Conservation (phyloP, 768 basidiomycete genomes). For the Mycena haematopus region DNA sequence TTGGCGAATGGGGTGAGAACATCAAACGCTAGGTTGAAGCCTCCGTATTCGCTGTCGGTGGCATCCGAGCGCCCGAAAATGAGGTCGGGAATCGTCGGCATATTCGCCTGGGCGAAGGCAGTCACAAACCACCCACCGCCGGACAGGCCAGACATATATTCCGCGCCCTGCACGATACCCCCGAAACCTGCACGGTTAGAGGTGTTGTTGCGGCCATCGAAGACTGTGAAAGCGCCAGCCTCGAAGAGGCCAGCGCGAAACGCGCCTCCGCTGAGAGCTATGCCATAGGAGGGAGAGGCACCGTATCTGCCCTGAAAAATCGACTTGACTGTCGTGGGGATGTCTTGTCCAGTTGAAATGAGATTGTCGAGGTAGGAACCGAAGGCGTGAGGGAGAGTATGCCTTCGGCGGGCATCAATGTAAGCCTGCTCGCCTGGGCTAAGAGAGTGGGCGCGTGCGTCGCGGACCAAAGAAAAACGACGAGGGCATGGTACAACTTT, state of each 20-base stretch:
- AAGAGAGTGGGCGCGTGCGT: constrained; percentile 31
- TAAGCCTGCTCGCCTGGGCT: constrained; percentile 44
- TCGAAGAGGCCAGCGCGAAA: constrained; percentile 60
- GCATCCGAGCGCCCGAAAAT: constrained; percentile 34
- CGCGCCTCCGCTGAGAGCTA: constrained; percentile 62
- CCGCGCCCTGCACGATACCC: constrained; percentile 56
- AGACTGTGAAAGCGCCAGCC: constrained; percentile 51
- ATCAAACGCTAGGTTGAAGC: constrained; percentile 41
- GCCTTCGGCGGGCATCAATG: constrained; percentile 38
- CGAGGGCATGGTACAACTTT: constrained; percentile 9
- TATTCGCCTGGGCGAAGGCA: constrained; percentile 48
- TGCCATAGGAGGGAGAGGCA: constrained; percentile 45
- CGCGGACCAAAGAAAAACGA: constrained; percentile 16
- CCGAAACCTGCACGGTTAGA: constrained; percentile 49
- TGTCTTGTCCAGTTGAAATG: constrained; percentile 34
- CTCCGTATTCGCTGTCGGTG: constrained; percentile 38
- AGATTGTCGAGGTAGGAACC: constrained; percentile 45
- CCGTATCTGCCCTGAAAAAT: constrained; percentile 34
- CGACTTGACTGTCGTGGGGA: constrained; percentile 42
- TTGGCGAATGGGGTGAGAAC: constrained; percentile 34
- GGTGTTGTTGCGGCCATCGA: constrained; percentile 55
- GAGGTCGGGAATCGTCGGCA: constrained; percentile 46
- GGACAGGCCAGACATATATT: constrained; percentile 58
- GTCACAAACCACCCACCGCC: constrained; percentile 49
- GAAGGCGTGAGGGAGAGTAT: constrained; percentile 48